Evolutionary conservation across 106 monocot genomes (phyloP), one percentile per base, ranked within the genome.

Genomic region (Dendrobium huoshanense): DNA sequence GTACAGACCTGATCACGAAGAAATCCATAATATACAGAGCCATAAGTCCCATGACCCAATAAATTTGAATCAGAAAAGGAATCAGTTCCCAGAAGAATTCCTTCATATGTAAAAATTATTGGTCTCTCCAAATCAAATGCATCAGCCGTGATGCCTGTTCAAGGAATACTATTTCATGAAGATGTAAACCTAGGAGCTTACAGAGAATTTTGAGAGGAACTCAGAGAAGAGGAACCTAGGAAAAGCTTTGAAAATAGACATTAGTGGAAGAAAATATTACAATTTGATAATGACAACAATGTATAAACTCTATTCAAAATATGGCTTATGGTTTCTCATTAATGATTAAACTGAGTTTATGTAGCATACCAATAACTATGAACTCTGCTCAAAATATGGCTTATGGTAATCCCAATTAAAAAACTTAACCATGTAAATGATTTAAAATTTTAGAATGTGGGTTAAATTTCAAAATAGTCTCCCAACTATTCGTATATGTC

Each of bases 11-110:
- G 98, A n/a, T 99, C 98, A 24, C 91, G 81, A 79, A 99, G 92
- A 83, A 94, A 72, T 77, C 91, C 98, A 81, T 93, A 95, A 81
- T 99, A 99, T 8, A 99, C 98, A 80, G 98, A 95, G 64, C 98
- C 95, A 85, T 95, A 95, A 80, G 91, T 91, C 41, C 98, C 98
- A 85, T 95, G 91, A 78, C 98, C 98, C 77, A 99, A 88, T 77
- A 99, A 84, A 91, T 95, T 95, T 77, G 95, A 77, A 81, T 99
- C 98, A 75, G 91, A 95, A 78, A 95, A 93, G 45, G 84, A 84
- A 87, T 93, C 89, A 51, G 98, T 95, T 41, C 91, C 86, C 80
- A 74, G 79, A 77, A 95, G 75, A 42, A 99, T 86, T 83, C 91
- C 98, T 90, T 93, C 86, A 78, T 90, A 86, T 19, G 88, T 84